phyloP scores from a whole-genome alignment of 192 early-diverging fungal species.

The Umbelopsis sp. region DNA sequence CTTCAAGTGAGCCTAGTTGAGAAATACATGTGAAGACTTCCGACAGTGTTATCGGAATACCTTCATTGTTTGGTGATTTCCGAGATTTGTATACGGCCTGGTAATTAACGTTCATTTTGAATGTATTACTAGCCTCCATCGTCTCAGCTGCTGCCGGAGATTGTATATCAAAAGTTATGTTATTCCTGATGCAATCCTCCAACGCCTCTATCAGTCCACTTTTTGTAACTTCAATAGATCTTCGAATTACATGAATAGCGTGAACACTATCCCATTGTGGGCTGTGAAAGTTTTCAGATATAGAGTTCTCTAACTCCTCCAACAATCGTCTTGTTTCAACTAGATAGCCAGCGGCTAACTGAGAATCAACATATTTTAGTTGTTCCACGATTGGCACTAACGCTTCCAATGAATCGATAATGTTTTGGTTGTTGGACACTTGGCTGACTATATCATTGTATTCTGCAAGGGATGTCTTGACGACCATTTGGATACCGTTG shows the following conservation, averaged over 20 bases:
- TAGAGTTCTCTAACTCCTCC: background rate
- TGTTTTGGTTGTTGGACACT: background rate
- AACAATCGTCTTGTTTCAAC: background rate
- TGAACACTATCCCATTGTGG: background rate
- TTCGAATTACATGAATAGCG: slow-evolving; percentile 10
- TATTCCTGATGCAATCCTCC: background rate
- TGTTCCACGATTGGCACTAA: background rate
- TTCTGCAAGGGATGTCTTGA: background rate
- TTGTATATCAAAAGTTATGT: background rate
- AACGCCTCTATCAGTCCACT: background rate
- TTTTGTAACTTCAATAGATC: background rate
- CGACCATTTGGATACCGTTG: slow-evolving; percentile 10
- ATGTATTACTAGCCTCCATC: no score
- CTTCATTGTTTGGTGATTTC: background rate
- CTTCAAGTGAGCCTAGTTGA: background rate
- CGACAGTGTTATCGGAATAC: background rate
- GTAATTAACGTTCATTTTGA: slow-evolving; percentile 10
- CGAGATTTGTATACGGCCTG: background rate
- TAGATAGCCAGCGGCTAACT: background rate
- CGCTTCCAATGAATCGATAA: background rate
- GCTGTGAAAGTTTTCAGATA: background rate
- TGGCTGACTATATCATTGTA: background rate
- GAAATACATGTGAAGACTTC: slow-evolving; percentile 9
- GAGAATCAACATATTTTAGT: background rate
- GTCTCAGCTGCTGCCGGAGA: background rate